phyloP scores from a whole-genome alignment of 176 grass and related monocot genomes.

The Carex parvula region DNA sequence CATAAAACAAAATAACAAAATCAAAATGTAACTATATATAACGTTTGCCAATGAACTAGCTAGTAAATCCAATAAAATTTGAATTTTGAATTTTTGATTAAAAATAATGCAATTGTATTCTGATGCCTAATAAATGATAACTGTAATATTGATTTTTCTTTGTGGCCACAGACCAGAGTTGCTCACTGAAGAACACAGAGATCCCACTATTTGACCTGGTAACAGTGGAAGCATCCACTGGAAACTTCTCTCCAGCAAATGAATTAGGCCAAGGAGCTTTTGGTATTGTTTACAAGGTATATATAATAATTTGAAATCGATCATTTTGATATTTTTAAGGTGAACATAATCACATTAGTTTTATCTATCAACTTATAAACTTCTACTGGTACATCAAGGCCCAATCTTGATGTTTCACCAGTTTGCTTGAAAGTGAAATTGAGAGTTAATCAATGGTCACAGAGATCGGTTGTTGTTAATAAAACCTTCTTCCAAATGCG shows the following conservation, averaged over 20 bases:
- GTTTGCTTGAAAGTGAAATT: not conserved
- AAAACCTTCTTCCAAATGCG: not conserved
- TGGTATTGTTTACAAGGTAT: constrained; percentile 58
- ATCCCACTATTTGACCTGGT: constrained; percentile 36
- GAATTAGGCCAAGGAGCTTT: constrained; percentile 48
- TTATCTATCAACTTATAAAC: too few relatives aligned
- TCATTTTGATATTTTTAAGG: not conserved
- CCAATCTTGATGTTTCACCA: not conserved
- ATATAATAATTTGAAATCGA: not conserved
- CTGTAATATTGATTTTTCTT: too few relatives aligned
- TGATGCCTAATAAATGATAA: not conserved
- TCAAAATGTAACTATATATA: not conserved
- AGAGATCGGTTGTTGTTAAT: not conserved
- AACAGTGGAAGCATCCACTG: constrained; percentile 33
- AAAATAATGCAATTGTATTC: not conserved
- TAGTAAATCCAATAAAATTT: not conserved
- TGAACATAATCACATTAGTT: not conserved
- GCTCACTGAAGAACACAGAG: not conserved
- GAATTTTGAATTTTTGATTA: not conserved
- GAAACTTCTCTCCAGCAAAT: constrained; percentile 25
- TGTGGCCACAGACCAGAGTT: not conserved
- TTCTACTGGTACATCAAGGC: not conserved
- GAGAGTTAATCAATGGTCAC: not conserved
- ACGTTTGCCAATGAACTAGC: not conserved
- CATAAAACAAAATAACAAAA: constrained; percentile 1